Base-by-base conservation (phyloP, 331 rosid species). In the Pyracantha coccinea region DNA sequence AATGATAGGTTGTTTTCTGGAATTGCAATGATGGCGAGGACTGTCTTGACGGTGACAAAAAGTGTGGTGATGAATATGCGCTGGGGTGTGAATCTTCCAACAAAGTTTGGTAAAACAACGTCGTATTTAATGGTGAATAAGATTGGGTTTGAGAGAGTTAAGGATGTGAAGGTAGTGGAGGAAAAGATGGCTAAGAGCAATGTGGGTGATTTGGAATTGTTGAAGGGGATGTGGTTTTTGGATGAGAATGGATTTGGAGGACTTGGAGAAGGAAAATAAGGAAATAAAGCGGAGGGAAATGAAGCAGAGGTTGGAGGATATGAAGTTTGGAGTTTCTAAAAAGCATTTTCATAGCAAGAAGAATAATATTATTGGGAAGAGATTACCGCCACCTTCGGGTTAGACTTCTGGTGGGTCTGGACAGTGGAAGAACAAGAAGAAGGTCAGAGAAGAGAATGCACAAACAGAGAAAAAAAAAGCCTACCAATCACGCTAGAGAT, bases 251-350 rank as follows among this genome's bases (percentile, higher is more conserved):
- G 96, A 91, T 69, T 75, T 94, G 87, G 91, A 90, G 83, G 67
- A 6, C 24, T 75, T 87, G 64, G 95, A 88, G 77, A 86, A 83
- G 75, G 96, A 91, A 59, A 94, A 90, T 53, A 86, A 68, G 73
- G 98, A 90, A 73, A 80, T 90, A 89, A 90, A 86, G 86, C 66
- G 67, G 45, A 23, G 69, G 73, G 98, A 90, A 71, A 80, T 91
- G 92, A 90, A 87, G 86, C 72, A 73, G 24, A 23, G 71, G 21
- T 80, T 94, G 80, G 88, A 83, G 79, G 93, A 87, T 68, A 82
- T 87, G 80, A 88, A 79, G 79, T 21, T 61, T 62, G 80, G 85
- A 45, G 78, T 80, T 80, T 78, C 83, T 6, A 41, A 59, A 3
- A 87, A 59, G 62, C 78, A 63, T 20, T 60, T 54, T 53, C 66